Base-by-base conservation (phyloP, 2,329 filamentous ascomycete species). In the Intubia oerlemansii region DNA sequence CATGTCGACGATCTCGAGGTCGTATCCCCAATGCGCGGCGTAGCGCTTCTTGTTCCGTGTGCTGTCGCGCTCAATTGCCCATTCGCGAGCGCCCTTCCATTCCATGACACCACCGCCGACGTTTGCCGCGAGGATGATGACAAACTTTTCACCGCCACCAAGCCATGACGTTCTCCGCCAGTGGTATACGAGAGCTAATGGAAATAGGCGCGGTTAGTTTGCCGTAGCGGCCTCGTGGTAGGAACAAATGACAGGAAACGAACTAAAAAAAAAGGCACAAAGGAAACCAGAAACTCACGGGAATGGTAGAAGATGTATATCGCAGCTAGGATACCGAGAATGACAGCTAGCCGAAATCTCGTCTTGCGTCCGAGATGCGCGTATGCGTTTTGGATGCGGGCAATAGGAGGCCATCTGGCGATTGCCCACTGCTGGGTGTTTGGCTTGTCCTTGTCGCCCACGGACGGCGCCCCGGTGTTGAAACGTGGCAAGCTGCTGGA, bases 61-160 rank as follows among this genome's bases (percentile, higher is more conserved):
- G 45, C 85, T 95, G 55, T 95, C 84, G 48, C 88, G 66, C 54
- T 98, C 88, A 43, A 95, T 91, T 1, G 88, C 88, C 88, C 88
- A 98, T 54, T 98, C 88, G 35, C 84, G 68, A 13, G 85, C 78
- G 0, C 85, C 85, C 51, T 98, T 98, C 85, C 82, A 93, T 45
- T 93, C 85, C 82, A 95, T 95, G 7, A 98, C 88, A 42, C 88
- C 88, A 34, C 88, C 88, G 27, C 88, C 88, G 37, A 91, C 66
- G 44, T 98, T 98, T 31, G 88, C 84, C 15, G 78, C 84, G 13
- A 95, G 59, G 36, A 98, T 82, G 31, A 98, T 76, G 38, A 98
- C 88, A 44, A 77, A 84, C 44, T 92, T 95, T 45, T 74, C 72
- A 13, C 88, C 88, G 27, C 79, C 79, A 28, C 85, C 84, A 4